Percentiles rank a stretch among this genome's conserved stretches.
Evolutionary conservation across 164 flowering plant species (phyloP).

Genomic region (Kalanchoe fedtschenkoi): DNA sequence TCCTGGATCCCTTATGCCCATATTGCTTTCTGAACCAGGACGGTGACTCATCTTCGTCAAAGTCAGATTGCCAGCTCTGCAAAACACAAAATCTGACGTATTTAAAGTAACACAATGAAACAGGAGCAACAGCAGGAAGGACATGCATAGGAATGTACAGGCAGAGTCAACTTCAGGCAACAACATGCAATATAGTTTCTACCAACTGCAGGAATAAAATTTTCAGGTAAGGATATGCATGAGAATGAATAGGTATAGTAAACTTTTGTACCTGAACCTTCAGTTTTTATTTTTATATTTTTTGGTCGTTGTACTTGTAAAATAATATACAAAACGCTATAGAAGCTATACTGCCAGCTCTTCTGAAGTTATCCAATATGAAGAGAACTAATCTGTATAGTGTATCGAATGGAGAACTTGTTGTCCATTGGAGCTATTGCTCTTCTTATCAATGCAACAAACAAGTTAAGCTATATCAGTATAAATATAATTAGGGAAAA

Average conservation of each 20-base stretch:
- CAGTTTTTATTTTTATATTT: no score
- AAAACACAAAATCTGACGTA: background rate
- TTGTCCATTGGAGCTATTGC: background rate
- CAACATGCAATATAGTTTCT: background rate
- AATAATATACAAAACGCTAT: background rate
- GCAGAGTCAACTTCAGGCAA: no score
- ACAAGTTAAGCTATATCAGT: background rate
- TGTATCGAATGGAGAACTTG: no score
- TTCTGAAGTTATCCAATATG: no score
- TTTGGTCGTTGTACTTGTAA: background rate
- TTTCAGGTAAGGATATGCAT: background rate
- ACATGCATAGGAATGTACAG: background rate
- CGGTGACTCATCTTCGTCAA: conserved; percentile 29
- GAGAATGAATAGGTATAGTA: no score
- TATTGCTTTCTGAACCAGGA: conserved; percentile 51
- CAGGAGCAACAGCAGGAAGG: background rate
- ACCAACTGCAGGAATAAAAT: background rate
- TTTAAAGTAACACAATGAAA: background rate
- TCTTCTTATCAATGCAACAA: background rate
- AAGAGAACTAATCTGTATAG: no score
- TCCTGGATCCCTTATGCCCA: conserved; percentile 22
- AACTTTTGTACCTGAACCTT: no score
- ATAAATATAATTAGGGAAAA: background rate
- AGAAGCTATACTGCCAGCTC: no score
- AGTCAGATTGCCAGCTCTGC: conserved; percentile 43